phyloP scores from a whole-genome alignment of 208 protist species.

The Acanthamoeba triangularis region DNA sequence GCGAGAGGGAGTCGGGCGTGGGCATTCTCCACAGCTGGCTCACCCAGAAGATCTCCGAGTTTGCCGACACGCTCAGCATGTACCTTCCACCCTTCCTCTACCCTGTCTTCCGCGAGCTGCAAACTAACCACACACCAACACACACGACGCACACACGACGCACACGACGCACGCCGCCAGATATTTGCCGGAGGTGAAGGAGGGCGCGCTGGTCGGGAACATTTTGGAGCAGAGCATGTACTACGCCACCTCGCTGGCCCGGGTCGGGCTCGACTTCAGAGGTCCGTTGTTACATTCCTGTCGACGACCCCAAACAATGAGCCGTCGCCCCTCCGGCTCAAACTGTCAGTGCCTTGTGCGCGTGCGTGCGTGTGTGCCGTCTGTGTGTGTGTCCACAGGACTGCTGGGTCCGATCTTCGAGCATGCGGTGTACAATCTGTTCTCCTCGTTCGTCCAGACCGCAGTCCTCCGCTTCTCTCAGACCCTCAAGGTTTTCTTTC shows the following conservation, averaged over 20 bases:
- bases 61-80: constrained; percentile 58
- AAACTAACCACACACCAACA: too few relatives aligned
- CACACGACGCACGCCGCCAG: not conserved
- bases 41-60: constrained; percentile 69
- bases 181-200: constrained; percentile 58
- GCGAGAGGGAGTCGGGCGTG: not conserved
- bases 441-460: constrained; percentile 25
- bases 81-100: not conserved
- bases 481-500: not conserved
- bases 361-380: not conserved
- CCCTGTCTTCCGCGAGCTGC: not conserved
- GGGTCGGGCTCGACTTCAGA: constrained; percentile 82
- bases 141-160: not conserved
- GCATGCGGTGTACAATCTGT: not conserved
- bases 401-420: constrained; percentile 75
- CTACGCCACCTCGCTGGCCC: constrained; percentile 79
- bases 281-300: not conserved
- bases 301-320: too few relatives aligned
- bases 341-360: too few relatives aligned
- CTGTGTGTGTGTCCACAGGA: not conserved
- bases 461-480: constrained; percentile 2
- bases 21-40: constrained; percentile 79
- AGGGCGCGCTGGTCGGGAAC: not conserved
- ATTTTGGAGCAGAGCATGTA: constrained; percentile 83
- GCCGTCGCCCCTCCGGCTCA: too few relatives aligned